These are phyloP conservation scores for Microthyrium microscopicum DNA, from an alignment of 2,329 filamentous ascomycete species.

Conservation along the genomic window DNA sequence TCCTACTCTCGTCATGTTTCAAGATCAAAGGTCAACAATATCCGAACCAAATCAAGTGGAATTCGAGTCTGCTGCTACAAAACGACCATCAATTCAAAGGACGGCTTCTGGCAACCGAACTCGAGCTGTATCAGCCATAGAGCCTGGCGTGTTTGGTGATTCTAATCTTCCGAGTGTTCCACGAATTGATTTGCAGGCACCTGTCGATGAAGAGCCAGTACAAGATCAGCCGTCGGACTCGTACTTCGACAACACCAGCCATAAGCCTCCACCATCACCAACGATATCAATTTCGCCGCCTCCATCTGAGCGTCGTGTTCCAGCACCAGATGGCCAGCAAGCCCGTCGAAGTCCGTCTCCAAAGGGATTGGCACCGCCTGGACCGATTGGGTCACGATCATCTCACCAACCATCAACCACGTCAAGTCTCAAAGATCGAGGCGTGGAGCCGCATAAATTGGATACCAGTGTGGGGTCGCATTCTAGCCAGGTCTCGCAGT, in stretches of 20 bases:
- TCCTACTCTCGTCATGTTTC: constrained; percentile 16
- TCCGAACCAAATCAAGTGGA: constrained; percentile 26
- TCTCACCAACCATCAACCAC: too few species aligned
- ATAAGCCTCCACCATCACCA: constrained; percentile 18
- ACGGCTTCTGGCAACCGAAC: constrained; percentile 16
- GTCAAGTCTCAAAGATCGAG: too few species aligned
- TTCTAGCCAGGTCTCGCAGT: constrained; percentile 31
- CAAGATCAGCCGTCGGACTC: constrained; percentile 2
- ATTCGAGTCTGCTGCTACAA: neutral
- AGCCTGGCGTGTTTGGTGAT: constrained; percentile 29
- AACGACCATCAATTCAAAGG: constrained; percentile 14
- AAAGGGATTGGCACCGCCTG: too few species aligned
- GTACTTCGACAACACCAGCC: constrained; percentile 4
- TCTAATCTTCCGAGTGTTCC: constrained; percentile 17
- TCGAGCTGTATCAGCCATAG: constrained; percentile 44
- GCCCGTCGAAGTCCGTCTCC: too few species aligned
- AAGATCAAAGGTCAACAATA: constrained; percentile 28
- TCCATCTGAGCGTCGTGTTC: constrained; percentile 16
- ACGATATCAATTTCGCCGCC: constrained; percentile 22
- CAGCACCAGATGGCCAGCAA: too few species aligned
- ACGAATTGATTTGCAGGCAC: constrained; percentile 19
- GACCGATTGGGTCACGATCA: too few species aligned
- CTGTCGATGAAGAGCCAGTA: constrained; percentile 16
- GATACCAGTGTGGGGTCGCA: too few species aligned
- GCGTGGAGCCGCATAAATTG: too few species aligned